Evolutionary conservation across 768 basidiomycete species (phyloP), one percentile per base, ranked within the genome.

Genomic region (Amanita inopinata): DNA sequence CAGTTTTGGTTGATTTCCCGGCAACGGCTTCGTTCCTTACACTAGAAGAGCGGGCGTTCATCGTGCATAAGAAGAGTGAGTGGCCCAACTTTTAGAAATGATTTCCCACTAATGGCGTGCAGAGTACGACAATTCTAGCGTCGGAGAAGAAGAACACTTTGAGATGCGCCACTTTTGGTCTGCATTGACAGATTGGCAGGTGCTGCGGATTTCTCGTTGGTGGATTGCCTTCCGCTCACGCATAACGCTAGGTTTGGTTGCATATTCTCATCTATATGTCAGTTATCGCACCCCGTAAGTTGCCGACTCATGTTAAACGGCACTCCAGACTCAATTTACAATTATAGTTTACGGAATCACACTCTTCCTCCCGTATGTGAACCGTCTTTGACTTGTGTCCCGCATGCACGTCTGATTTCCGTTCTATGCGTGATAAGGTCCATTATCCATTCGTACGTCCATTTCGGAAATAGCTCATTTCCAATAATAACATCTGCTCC

Each of bases 301-400:
- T 4, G 2, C 4, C 12, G 8, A 33, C 27, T 38, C 7, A 8
- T 22, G 18, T 4, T 24, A n/a, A 8, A 11, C 25, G 25, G 8
- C 23, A 11, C 2, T 24, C 10, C 23, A 33, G 12, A 10, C 14
- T 37, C 5, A 7, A 39, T 46, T 8, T 33, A 0, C 28, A 82
- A 80, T 81, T 2, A 0, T 30, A 82, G 80, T 81, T 2, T 81
- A 78, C 50, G 81, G 80, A 2, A 80, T 81, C 35, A 80, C 81
- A 0, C 60, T 82, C 18, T 84, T 84, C 65, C 59, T 83, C 22
- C 80, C 80, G 76, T 82, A 54, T 52, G 80, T 68, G 15, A 5
- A 28, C n/a, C n/a, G 4, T 25, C 12, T 27, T 34, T 7, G 22
- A 17, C n/a, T 14, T 38, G 28, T 7, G 9, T 12, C n/a, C n/a